Conservation (phyloP, 1,284 basidiomycete species). For the Ganoderma sinense region DNA sequence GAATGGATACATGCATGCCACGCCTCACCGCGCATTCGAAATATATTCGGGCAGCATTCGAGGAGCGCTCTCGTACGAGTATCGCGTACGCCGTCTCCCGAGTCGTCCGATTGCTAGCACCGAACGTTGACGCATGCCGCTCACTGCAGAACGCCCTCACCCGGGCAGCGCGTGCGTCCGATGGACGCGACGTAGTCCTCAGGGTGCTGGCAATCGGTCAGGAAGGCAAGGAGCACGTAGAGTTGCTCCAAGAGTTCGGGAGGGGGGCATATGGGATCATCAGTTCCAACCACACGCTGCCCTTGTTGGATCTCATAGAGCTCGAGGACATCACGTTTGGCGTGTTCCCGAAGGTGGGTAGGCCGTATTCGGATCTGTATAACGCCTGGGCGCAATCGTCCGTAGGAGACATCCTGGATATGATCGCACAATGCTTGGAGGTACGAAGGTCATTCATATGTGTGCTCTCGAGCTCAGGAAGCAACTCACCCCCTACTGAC, state of each 20-base stretch:
- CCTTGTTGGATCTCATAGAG: conserved; percentile 35
- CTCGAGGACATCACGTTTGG: conserved; percentile 41
- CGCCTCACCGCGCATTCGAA: not conserved
- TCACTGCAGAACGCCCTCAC: not conserved
- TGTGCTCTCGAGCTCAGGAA: too few relatives aligned
- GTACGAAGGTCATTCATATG: not conserved
- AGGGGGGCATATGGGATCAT: conserved; percentile 5
- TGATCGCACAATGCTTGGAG: conserved; percentile 42
- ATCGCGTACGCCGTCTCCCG: too few relatives aligned
- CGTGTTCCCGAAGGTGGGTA: conserved; percentile 39
- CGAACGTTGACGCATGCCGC: too few relatives aligned
- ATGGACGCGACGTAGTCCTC: conserved; percentile 9
- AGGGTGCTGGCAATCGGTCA: conserved; percentile 5
- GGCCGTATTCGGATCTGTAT: conserved; percentile 19
- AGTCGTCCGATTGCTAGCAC: too few relatives aligned
- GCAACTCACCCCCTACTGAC: not conserved
- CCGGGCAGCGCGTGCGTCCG: not conserved
- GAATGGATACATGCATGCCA: not conserved
- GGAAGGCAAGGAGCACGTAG: conserved; percentile 4
- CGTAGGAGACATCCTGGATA: conserved; percentile 40
- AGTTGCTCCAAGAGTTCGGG: conserved; percentile 1
- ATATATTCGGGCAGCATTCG: too few relatives aligned
- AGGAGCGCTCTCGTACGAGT: too few relatives aligned
- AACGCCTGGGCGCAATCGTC: conserved; percentile 36
- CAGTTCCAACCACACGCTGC: conserved; percentile 19